Evolutionary conservation across 306 rosid species (phyloP).

Genomic region (Corylus americana): DNA sequence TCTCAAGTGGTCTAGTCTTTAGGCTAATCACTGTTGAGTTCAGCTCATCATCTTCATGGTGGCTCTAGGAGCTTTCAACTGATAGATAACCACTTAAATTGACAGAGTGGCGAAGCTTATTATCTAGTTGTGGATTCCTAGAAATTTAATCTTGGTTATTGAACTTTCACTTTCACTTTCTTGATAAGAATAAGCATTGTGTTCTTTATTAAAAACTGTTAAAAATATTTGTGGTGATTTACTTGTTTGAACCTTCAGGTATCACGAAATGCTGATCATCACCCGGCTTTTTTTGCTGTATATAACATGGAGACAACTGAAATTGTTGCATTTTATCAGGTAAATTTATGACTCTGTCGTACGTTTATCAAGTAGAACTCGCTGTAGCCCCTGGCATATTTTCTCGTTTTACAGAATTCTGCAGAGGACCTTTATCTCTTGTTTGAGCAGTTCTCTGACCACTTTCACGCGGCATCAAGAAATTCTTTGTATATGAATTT

Average conservation of each 20-base stretch:
- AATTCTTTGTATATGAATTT: constrained; percentile 71
- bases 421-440: constrained; percentile 82
- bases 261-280: constrained; percentile 74
- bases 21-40: not conserved
- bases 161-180: constrained; percentile 3
- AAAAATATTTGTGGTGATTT: constrained; percentile 24
- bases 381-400: constrained; percentile 30
- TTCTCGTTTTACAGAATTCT: constrained; percentile 62
- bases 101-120: not conserved
- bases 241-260: constrained; percentile 63
- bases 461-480: constrained; percentile 77
- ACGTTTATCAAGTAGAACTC: not conserved
- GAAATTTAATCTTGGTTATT: not conserved
- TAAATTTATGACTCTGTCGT: constrained; percentile 14
- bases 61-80: constrained; percentile 1
- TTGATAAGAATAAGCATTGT: constrained; percentile 13
- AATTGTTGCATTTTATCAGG: constrained; percentile 92
- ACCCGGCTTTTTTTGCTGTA: constrained; percentile 79
- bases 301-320: constrained; percentile 98
- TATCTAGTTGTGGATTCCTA: not conserved
- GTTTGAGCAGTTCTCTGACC: constrained; percentile 86
- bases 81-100: not conserved
- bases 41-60: not conserved
- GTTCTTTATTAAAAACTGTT: constrained; percentile 26
- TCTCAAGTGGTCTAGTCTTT: not conserved